Evolutionary conservation across 352 stramenopile species (phyloP).

Genomic region (Phytophthora fragariae): DNA sequence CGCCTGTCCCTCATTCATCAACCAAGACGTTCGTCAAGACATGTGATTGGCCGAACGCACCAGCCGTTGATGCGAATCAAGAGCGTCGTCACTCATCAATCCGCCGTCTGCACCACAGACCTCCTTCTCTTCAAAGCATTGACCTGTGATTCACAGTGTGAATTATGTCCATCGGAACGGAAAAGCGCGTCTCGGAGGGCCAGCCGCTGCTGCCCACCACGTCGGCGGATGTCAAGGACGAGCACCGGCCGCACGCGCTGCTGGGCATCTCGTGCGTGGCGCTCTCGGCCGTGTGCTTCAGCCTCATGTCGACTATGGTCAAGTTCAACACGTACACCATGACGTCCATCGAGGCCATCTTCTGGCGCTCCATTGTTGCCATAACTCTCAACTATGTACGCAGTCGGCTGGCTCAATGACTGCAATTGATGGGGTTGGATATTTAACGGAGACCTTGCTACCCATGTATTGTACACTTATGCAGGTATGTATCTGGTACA

Average conservation of each 20-base stretch:
- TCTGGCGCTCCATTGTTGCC: constrained; percentile 74
- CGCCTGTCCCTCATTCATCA: constrained; percentile 8
- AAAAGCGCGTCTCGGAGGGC: constrained; percentile 34
- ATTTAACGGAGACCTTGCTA: constrained; percentile 8
- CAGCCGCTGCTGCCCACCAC: constrained; percentile 42
- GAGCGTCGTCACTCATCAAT: constrained; percentile 33
- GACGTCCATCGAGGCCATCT: constrained; percentile 83
- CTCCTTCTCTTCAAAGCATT: not conserved
- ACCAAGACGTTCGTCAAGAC: constrained; percentile 1
- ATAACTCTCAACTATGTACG: constrained; percentile 73
- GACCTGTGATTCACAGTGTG: not conserved
- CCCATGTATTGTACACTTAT: not conserved
- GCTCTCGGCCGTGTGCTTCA: constrained; percentile 82
- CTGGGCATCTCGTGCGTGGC: constrained; percentile 74
- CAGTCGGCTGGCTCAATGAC: not conserved
- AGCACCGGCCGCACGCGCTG: constrained; percentile 55
- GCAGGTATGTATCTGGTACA: constrained; percentile 51
- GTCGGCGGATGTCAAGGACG: constrained; percentile 25
- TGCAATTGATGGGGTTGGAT: not conserved
- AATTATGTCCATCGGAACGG: constrained; percentile 36
- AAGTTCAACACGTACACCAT: constrained; percentile 83
- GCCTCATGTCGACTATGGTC: constrained; percentile 82
- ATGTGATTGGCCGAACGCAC: constrained; percentile 32
- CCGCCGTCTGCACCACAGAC: not conserved
- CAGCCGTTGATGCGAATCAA: constrained; percentile 7